phyloP scores from a whole-genome alignment of 768 basidiomycete species.

The Trichaptum fuscoviolaceum region DNA sequence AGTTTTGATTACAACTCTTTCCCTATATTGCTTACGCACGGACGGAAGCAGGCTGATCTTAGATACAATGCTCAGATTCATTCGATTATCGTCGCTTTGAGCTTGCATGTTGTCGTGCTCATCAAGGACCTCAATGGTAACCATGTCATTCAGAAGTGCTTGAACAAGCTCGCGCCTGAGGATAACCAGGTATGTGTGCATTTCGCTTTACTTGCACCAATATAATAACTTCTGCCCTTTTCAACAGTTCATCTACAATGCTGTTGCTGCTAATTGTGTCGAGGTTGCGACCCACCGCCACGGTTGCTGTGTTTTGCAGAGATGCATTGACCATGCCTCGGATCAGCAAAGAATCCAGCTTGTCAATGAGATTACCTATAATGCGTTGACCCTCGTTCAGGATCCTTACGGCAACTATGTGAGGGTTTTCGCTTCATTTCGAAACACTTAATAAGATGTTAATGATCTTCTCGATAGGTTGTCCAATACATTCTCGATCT shows the following conservation, averaged over 20 bases:
- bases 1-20: slow-evolving; percentile 32
- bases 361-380: slow-evolving; percentile 98
- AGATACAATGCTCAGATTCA: slow-evolving; percentile 89
- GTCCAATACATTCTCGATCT: slow-evolving; percentile 98
- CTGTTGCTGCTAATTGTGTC: slow-evolving; percentile 97
- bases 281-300: slow-evolving; percentile 98
- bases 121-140: slow-evolving; percentile 99
- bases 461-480: slow-evolving; percentile 43
- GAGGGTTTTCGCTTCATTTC: slow-evolving; percentile 22
- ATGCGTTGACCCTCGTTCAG: slow-evolving; percentile 95
- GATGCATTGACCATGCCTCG: slow-evolving; percentile 97
- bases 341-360: slow-evolving; percentile 93
- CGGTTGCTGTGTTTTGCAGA: slow-evolving; percentile 96
- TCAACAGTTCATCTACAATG: slow-evolving; percentile 93
- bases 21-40: slow-evolving; percentile 41
- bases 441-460: not conserved
- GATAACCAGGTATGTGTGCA: slow-evolving; percentile 79
- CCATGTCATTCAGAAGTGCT: slow-evolving; percentile 98
- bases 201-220: not conserved
- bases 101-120: slow-evolving; percentile 94
- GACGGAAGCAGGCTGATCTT: slow-evolving; percentile 61
- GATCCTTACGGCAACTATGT: slow-evolving; percentile 95
- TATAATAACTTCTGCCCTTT: not conserved
- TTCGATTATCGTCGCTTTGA: slow-evolving; percentile 93
- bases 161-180: slow-evolving; percentile 96